A percentile compares a stretch with the other conserved stretches of the same genome.
These are phyloP conservation scores for Phytophthora colocasiae DNA, from an alignment of 352 stramenopile genomes.

Conservation along the genomic window DNA sequence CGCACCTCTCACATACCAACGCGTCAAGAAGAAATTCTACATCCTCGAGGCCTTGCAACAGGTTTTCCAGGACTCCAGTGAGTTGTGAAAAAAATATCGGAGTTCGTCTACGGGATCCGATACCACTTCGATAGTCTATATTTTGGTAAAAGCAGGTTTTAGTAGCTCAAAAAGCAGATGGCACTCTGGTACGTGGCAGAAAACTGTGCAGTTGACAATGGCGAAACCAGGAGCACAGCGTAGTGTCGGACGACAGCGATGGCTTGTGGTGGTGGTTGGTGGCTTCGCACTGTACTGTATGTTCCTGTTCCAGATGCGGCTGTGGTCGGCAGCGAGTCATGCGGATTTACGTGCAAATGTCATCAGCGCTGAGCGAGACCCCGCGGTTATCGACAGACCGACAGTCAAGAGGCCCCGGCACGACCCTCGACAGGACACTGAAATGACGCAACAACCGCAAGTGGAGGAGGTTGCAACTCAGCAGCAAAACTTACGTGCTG, in stretches of 20 bases:
- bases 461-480: neutral
- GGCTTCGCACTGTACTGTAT: slow-evolving; percentile 34
- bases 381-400: slow-evolving; percentile 6
- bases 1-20: slow-evolving; percentile 38
- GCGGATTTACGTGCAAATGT: slow-evolving; percentile 37
- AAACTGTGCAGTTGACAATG: slow-evolving; percentile 29
- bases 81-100: slow-evolving; percentile 3
- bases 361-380: slow-evolving; percentile 21
- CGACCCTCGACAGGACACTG: slow-evolving; percentile 2
- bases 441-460: neutral
- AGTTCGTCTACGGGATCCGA: slow-evolving; percentile 14
- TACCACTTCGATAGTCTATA: slow-evolving; percentile 12
- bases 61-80: slow-evolving; percentile 34
- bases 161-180: slow-evolving; percentile 8
- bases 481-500: slow-evolving; percentile 22
- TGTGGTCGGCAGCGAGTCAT: slow-evolving; percentile 31
- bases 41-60: slow-evolving; percentile 38
- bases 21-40: slow-evolving; percentile 48
- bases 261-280: slow-evolving; percentile 13
- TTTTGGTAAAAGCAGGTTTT: slow-evolving; percentile 15
- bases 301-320: slow-evolving; percentile 31
- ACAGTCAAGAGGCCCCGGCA: slow-evolving; percentile 9
- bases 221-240: slow-evolving; percentile 16
- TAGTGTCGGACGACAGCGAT: slow-evolving; percentile 23
- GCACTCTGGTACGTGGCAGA: slow-evolving; percentile 14